Conservation (phyloP, 1,284 basidiomycete species). For the Cutaneotrichosporon sp. region DNA sequence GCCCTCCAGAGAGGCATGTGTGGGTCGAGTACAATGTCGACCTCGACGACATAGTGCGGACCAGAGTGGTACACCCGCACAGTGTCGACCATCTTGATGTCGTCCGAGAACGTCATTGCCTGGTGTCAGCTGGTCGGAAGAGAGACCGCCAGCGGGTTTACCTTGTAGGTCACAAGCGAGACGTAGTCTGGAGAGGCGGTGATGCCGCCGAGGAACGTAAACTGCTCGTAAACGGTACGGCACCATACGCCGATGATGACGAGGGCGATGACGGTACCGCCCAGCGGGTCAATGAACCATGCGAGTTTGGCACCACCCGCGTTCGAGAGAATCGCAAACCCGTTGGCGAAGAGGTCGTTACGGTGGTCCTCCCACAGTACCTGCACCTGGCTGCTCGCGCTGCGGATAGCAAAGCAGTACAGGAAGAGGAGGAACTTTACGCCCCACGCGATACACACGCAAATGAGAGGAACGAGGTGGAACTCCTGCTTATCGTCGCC, state of each 20-base stretch:
- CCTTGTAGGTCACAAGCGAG: slow-evolving; percentile 87
- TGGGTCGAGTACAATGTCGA: slow-evolving; percentile 90
- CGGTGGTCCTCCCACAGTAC: slow-evolving; percentile 95
- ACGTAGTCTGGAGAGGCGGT: slow-evolving; percentile 87
- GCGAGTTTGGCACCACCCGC: slow-evolving; percentile 77
- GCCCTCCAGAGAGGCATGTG: slow-evolving; percentile 86
- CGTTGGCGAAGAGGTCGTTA: slow-evolving; percentile 75
- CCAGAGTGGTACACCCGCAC: slow-evolving; percentile 75
- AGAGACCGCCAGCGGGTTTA: slow-evolving; percentile 19
- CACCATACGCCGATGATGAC: slow-evolving; percentile 81
- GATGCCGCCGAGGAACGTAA: slow-evolving; percentile 83
- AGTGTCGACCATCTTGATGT: slow-evolving; percentile 84
- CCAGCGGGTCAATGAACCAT: slow-evolving; percentile 54
- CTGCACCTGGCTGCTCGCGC: slow-evolving; percentile 81
- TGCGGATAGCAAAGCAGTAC: slow-evolving; percentile 77
- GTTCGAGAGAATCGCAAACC: slow-evolving; percentile 78
- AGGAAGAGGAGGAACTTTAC: slow-evolving; percentile 83
- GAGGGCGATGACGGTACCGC: slow-evolving; percentile 63
- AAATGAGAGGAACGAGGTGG: slow-evolving; percentile 75
- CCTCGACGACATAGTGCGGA: slow-evolving; percentile 85
- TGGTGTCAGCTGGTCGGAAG: slow-evolving; percentile 12
- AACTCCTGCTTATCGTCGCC: slow-evolving; percentile 64
- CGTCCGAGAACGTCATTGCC: slow-evolving; percentile 78
- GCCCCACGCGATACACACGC: slow-evolving; percentile 77
- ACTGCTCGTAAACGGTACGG: slow-evolving; percentile 70